Evolutionary conservation across 306 rosid genomes (phyloP).

Genomic region (Rosa rugosa): DNA sequence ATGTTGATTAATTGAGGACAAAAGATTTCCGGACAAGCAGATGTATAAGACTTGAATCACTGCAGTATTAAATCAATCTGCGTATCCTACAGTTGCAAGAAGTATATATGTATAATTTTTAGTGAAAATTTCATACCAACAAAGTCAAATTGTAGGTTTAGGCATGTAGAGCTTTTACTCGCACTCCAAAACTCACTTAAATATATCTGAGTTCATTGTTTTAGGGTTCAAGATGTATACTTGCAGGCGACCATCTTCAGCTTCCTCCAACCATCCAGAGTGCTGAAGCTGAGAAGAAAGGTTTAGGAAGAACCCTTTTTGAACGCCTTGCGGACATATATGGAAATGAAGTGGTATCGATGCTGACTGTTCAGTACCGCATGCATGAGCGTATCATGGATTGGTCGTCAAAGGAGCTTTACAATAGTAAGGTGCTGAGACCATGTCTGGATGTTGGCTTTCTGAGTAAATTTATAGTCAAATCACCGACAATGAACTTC

Average conservation of each 20-base stretch:
- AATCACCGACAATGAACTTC: conserved; percentile 12
- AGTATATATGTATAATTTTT: no score
- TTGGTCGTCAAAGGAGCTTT: conserved; percentile 98
- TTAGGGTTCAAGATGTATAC: conserved; percentile 97
- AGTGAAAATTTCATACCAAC: not conserved
- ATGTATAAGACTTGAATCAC: conserved; percentile 10
- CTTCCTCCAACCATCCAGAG: conserved; percentile 99
- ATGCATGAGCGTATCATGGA: conserved; percentile 94
- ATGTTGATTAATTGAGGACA: not conserved
- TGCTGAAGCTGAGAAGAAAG: conserved; percentile 98
- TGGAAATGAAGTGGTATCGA: conserved; percentile 73
- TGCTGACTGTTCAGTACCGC: conserved; percentile 97
- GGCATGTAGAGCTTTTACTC: conserved; percentile 2
- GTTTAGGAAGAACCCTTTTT: conserved; percentile 90
- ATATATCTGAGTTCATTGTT: conserved; percentile 50
- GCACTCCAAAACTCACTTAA: conserved; percentile 18
- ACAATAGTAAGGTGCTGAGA: conserved; percentile 78
- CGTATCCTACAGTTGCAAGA: not conserved
- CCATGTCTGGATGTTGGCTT: conserved; percentile 27
- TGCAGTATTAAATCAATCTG: not conserved
- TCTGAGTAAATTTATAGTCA: conserved; percentile 14
- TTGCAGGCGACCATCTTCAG: conserved; percentile 99
- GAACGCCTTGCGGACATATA: conserved; percentile 89
- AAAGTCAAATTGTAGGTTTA: conserved; percentile 17
- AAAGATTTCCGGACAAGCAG: not conserved